phyloP scores from a whole-genome alignment of 2,329 filamentous ascomycete genomes.

The Fusarium chaquense region DNA sequence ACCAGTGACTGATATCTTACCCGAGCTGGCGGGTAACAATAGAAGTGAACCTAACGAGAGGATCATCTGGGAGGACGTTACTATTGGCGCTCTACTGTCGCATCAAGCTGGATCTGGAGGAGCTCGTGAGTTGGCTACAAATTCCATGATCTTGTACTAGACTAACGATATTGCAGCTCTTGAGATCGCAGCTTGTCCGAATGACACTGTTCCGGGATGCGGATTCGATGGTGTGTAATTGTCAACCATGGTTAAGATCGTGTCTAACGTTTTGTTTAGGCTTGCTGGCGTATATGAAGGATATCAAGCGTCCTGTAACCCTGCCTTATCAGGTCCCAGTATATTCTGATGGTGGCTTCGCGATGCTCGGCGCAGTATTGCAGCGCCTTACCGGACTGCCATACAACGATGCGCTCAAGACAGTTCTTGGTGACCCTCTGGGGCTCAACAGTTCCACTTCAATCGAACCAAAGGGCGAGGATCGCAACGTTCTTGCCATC shows the following conservation, averaged over 20 bases:
- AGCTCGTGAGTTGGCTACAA: background rate
- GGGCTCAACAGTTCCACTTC: conserved; percentile 21
- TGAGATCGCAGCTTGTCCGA: background rate
- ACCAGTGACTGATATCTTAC: conserved; percentile 35
- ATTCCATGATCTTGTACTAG: accelerated
- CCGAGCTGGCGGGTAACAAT: conserved; percentile 33
- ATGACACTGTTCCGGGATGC: background rate
- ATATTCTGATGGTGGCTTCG: conserved; percentile 43
- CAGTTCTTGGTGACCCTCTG: conserved; percentile 21
- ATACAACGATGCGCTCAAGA: conserved; percentile 27
- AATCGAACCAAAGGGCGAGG: background rate
- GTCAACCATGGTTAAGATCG: accelerated
- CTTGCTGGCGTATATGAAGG: conserved; percentile 21
- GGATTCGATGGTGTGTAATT: background rate
- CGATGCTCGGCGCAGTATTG: conserved; percentile 26
- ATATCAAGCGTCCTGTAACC: conserved; percentile 23
- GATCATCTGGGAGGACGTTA: conserved; percentile 37
- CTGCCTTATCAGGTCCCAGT: conserved; percentile 30
- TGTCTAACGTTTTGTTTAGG: background rate
- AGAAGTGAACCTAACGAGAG: conserved; percentile 2
- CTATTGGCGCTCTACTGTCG: conserved; percentile 33
- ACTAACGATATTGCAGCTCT: background rate
- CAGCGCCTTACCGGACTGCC: conserved; percentile 24
- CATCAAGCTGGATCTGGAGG: conserved; percentile 41
- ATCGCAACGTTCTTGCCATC: conserved; percentile 30